Percentiles rank a stretch among this genome's conserved stretches.
Evolutionary conservation across 257 asterid species (phyloP).

Genomic region (Solanum microdontum): DNA sequence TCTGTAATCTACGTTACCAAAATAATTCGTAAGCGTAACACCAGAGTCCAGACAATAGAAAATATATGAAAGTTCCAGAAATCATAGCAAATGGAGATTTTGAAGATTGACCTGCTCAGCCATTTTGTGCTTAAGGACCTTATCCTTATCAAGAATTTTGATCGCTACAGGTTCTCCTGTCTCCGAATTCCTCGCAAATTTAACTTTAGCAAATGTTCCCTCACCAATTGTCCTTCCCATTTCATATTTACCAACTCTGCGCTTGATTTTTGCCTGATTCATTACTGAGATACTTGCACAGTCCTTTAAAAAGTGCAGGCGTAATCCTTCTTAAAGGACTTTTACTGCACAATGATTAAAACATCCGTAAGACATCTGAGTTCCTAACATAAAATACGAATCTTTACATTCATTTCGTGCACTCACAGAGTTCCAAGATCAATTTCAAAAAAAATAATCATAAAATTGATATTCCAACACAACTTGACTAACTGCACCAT

Average conservation of each 20-base stretch:
- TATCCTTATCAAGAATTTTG: slow-evolving; percentile 86
- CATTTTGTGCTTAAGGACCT: slow-evolving; percentile 88
- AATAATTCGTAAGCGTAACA: background rate
- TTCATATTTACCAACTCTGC: slow-evolving; percentile 79
- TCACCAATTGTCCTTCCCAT: slow-evolving; percentile 91
- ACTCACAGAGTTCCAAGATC: background rate
- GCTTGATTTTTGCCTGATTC: slow-evolving; percentile 61
- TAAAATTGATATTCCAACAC: background rate
- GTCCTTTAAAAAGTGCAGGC: background rate
- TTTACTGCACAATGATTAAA: slow-evolving; percentile 17
- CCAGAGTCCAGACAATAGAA: background rate
- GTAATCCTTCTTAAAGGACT: background rate
- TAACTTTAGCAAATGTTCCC: slow-evolving; percentile 91
- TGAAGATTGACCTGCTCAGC: slow-evolving; percentile 67
- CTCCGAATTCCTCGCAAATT: slow-evolving; percentile 77
- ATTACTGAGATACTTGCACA: slow-evolving; percentile 11
- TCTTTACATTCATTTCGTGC: background rate
- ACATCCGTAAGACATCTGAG: background rate
- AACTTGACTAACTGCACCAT: background rate
- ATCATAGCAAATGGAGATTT: background rate
- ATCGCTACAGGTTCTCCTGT: slow-evolving; percentile 68
- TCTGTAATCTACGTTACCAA: background rate
- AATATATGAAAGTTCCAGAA: background rate
- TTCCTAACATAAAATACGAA: background rate
- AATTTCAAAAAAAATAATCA: background rate